Percentiles rank a stretch among this genome's conserved stretches.
Conservation (phyloP, 352 stramenopile genomes). For the Phytophthora sojae region DNA sequence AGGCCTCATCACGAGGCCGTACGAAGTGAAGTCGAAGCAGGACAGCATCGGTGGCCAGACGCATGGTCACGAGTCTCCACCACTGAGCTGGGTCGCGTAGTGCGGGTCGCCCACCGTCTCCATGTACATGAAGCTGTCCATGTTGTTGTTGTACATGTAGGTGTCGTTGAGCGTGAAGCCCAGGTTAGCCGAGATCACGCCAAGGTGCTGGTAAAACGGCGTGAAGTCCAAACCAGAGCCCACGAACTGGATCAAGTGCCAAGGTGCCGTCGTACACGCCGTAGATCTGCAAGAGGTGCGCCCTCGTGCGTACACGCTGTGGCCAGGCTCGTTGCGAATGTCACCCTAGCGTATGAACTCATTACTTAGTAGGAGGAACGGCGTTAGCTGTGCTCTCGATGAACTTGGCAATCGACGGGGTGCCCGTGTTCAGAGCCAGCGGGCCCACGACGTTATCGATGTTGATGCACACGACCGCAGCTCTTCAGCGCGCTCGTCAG, state of each 20-base stretch:
- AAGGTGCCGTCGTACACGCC: slow-evolving; percentile 44
- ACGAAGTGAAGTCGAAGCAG: slow-evolving; percentile 61
- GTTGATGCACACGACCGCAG: slow-evolving; percentile 80
- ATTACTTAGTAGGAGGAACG: slow-evolving; percentile 51
- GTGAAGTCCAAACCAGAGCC: slow-evolving; percentile 77
- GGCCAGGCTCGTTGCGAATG: slow-evolving; percentile 15
- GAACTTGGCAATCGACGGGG: slow-evolving; percentile 62
- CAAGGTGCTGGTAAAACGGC: slow-evolving; percentile 85
- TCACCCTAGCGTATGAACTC: slow-evolving; percentile 31
- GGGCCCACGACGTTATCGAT: slow-evolving; percentile 70
- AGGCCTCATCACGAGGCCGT: slow-evolving; percentile 55
- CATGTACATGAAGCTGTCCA: slow-evolving; percentile 83
- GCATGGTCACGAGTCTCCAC: slow-evolving; percentile 66
- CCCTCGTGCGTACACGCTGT: slow-evolving; percentile 45
- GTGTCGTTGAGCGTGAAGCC: slow-evolving; percentile 43
- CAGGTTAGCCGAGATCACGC: slow-evolving; percentile 82
- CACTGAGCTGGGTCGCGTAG: slow-evolving; percentile 63
- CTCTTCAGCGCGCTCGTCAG: slow-evolving; percentile 51
- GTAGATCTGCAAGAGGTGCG: slow-evolving; percentile 40
- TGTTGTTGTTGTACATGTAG: slow-evolving; percentile 84
- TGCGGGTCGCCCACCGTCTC: slow-evolving; percentile 64
- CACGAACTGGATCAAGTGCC: slow-evolving; percentile 57
- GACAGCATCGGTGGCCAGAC: slow-evolving; percentile 48
- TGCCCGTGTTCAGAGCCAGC: slow-evolving; percentile 49
- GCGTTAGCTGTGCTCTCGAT: slow-evolving; percentile 55